Percentiles rank a stretch among this genome's conserved stretches.
These are phyloP conservation scores for Fusarium torulosum DNA, from an alignment of 2,329 filamentous ascomycete genomes.

Conservation along the genomic window DNA sequence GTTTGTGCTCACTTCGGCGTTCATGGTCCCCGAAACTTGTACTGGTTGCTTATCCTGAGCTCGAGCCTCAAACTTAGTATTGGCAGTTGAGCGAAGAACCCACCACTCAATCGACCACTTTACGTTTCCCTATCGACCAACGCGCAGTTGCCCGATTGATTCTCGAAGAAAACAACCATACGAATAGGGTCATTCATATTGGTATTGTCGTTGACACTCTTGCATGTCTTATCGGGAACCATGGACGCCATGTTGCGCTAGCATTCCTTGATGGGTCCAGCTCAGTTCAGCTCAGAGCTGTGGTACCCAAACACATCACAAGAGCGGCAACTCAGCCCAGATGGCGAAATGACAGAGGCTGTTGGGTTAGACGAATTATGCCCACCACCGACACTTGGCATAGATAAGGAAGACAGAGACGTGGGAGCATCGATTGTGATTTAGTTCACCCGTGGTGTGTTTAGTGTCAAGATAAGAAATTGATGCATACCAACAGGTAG, in stretches of 20 bases:
- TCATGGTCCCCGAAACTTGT: background rate
- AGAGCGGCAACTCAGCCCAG: slow-evolving; percentile 12
- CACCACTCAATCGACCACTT: background rate
- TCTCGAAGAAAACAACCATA: background rate
- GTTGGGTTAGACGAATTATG: slow-evolving; percentile 5
- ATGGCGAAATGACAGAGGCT: background rate
- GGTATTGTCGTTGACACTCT: background rate
- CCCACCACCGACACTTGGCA: slow-evolving; percentile 14
- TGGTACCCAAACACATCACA: slow-evolving; percentile 17
- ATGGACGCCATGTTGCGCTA: background rate
- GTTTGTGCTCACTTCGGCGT: slow-evolving; percentile 31
- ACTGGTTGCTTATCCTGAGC: background rate
- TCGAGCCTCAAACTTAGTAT: background rate
- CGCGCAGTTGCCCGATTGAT: background rate
- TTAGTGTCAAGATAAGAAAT: slow-evolving; percentile 44
- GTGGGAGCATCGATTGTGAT: slow-evolving; percentile 8
- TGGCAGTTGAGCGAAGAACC: background rate
- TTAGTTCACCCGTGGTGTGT: slow-evolving; percentile 29
- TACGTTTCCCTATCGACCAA: background rate
- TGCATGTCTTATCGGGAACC: slow-evolving; percentile 21
- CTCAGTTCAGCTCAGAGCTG: slow-evolving; percentile 9
- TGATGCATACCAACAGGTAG: slow-evolving; percentile 12
- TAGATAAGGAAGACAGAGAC: slow-evolving; percentile 27
- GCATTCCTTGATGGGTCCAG: slow-evolving; percentile 11
- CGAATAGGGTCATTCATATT: background rate